Evolutionary conservation across 345 rosid genomes (phyloP).

Genomic region (Ceriops zippeliana): DNA sequence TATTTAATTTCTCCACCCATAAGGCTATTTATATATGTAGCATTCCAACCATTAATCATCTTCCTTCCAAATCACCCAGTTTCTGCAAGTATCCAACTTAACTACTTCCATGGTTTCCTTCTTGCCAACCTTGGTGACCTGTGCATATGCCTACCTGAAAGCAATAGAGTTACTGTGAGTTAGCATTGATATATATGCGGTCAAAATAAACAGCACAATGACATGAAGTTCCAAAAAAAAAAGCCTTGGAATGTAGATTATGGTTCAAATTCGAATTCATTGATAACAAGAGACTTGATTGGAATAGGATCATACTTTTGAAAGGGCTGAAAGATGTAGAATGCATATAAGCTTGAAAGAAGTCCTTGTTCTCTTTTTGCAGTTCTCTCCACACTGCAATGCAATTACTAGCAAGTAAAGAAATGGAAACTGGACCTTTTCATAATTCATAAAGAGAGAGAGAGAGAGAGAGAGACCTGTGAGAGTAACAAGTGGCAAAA

Average conservation of each 20-base stretch:
- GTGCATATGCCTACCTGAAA: conserved; percentile 34
- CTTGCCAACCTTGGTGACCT: conserved; percentile 34
- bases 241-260: too few relatives aligned
- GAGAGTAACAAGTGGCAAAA: conserved; percentile 63
- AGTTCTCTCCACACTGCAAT: conserved; percentile 76
- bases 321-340: conserved; percentile 35
- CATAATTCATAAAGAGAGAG: neutral
- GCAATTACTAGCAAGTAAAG: neutral
- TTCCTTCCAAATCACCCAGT: neutral
- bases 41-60: too few relatives aligned
- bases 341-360: conserved; percentile 52
- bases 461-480: conserved; percentile 38
- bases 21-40: too few relatives aligned
- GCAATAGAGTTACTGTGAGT: neutral
- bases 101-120: conserved; percentile 31
- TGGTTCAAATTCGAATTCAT: too few relatives aligned
- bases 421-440: neutral
- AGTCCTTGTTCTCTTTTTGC: conserved; percentile 61
- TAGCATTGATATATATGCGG: neutral
- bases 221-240: too few relatives aligned
- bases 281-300: too few relatives aligned
- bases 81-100: neutral
- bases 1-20: too few relatives aligned
- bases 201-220: too few relatives aligned
- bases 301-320: conserved; percentile 31